Conservation (phyloP, 2,329 filamentous ascomycete genomes). For the Botrytis deweyae region DNA sequence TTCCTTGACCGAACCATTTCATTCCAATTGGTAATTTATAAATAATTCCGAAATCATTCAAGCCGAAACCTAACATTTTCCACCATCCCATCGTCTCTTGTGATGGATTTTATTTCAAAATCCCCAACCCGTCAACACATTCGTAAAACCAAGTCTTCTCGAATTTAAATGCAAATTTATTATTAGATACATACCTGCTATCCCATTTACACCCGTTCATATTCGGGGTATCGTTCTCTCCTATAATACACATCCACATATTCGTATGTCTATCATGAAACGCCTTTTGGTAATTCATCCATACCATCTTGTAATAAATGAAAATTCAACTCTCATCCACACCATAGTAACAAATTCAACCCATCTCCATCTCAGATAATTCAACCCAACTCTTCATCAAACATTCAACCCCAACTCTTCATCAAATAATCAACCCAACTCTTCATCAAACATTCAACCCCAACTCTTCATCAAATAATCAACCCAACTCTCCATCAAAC, state of each 20-base stretch:
- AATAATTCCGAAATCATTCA: too few species aligned
- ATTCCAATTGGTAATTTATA: too few species aligned
- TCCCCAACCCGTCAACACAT: neutral
- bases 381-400: too few species aligned
- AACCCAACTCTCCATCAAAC: too few species aligned
- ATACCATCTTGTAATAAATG: neutral
- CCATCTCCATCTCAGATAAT: too few species aligned
- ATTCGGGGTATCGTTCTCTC: conserved; percentile 6
- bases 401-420: neutral
- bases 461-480: too few species aligned
- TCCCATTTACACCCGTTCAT: conserved; percentile 11
- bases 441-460: too few species aligned
- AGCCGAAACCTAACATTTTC: neutral
- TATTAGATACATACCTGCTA: neutral
- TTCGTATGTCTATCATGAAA: neutral
- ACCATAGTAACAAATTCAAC: too few species aligned
- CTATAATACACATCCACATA: neutral
- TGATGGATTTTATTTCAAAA: neutral
- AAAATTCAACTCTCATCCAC: neutral
- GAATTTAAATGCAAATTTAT: neutral
- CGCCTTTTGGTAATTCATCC: neutral
- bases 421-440: neutral
- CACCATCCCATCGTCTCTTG: neutral
- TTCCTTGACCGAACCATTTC: too few species aligned
- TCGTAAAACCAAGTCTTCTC: neutral